Evolutionary conservation across 2,329 filamentous ascomycete species (phyloP), one percentile per base, ranked within the genome.

Genomic region (Neodidymelliopsis sp.): DNA sequence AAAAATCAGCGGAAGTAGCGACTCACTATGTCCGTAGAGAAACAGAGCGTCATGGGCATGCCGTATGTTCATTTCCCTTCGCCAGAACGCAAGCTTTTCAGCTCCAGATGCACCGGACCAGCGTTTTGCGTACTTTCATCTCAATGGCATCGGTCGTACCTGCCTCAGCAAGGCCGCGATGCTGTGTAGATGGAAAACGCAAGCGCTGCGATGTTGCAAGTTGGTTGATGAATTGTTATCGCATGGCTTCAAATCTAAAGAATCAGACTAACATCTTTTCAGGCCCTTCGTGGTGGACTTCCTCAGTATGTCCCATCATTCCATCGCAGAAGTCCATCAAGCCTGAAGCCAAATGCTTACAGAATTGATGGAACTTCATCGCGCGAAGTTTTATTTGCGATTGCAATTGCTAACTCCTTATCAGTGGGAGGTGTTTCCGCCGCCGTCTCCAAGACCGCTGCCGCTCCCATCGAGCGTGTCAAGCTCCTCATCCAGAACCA

Each of bases 401-500:
- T 44, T 25, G 43, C 57, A 53, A 55, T 41, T 53, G 73, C 80
- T 82, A 73, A 81, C 74, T 44, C 45, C 53, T 63, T 69, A 67
- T 73, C 71, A 96, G 91, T 99, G 94, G 94, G 94, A 89, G 94
- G 94, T 97, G 89, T 99, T 71, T 97, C 94, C 76, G 94, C 94
- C 81, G 94, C 94, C 81, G 92, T 99, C 88, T 99, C 94, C 79
- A 99, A 99, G 91, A 99, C 94, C 70, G 94, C 94, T 76, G 94
- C 94, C 77, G 94, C 94, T 82, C 94, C 94, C 82, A 99, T 99
- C 74, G 94, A 99, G 92, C 94, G 94, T 91, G 89, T 99, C 83
- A 99, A 99, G 92, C 94, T 99, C 77, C 90, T 99, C 76, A 95
- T 99, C 84, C 94, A 99, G 87, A 99, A 99, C 85, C 94, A 99